Conservation (phyloP, 129 eudicot genomes). For the Kitagawia praeruptora region DNA sequence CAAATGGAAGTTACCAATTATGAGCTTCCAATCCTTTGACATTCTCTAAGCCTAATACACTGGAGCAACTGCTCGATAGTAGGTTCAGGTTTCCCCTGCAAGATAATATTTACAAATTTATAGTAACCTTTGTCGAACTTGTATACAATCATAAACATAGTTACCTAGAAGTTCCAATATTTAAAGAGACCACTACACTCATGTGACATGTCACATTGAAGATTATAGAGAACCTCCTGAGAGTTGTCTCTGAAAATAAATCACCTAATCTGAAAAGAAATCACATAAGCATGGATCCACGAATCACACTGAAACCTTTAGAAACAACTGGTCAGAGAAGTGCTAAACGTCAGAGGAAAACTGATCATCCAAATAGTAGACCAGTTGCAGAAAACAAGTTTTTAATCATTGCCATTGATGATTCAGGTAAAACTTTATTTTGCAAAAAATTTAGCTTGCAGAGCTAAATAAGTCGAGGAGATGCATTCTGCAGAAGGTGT, state of each 20-base stretch:
- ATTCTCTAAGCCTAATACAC: no score
- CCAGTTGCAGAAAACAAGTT: slow-evolving; percentile 18
- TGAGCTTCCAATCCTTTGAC: no score
- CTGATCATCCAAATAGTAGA: slow-evolving; percentile 35
- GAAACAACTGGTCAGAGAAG: slow-evolving; percentile 34
- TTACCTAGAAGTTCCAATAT: no score
- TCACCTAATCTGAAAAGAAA: slow-evolving; percentile 33
- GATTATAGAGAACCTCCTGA: slow-evolving; percentile 64
- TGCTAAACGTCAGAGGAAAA: slow-evolving; percentile 60
- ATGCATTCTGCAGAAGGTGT: slow-evolving; percentile 73
- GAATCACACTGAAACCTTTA: slow-evolving; percentile 18
- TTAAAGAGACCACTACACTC: no score
- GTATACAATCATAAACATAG: no score
- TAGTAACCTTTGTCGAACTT: no score
- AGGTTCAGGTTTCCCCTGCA: no score
- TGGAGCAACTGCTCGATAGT: no score
- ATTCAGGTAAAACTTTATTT: slow-evolving; percentile 17
- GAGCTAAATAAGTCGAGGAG: slow-evolving; percentile 52
- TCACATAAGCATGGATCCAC: slow-evolving; percentile 14
- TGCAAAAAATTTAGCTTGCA: slow-evolving; percentile 85
- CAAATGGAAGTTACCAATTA: no score
- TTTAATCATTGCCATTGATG: slow-evolving; percentile 14
- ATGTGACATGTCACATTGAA: slow-evolving; percentile 16
- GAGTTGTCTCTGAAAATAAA: slow-evolving; percentile 54
- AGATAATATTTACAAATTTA: no score